Base-by-base conservation (phyloP, 1,284 basidiomycete species). In the Cronartium quercuum region DNA sequence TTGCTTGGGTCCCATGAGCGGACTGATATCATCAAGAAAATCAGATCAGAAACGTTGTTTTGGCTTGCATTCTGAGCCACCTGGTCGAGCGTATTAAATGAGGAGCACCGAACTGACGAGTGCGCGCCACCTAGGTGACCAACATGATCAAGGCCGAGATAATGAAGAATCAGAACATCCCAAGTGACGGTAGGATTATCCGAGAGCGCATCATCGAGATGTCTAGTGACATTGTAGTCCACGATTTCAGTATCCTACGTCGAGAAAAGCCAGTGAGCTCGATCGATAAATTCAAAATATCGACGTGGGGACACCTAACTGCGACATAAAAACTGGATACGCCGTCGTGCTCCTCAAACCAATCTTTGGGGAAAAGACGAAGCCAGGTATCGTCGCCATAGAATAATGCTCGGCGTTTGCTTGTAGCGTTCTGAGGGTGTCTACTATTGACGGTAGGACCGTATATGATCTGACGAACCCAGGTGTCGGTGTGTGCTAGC, bases 311-410 rank as follows among this genome's bases (percentile, higher is more conserved):
- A 42, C 18, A 35, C 60, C 76, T 68, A 38, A 78, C 78, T 10
- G 78, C 64, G 0, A 79, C 78, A 55, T 78, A 78, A 61, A 79
- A 79, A 73, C 78, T 78, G 24, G 71, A 76, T 0, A 78, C 78
- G 10, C 76, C 76, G 13, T 78, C 76, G 18, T 47, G 58, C 64
- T 76, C 76, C 6, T 15, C 42, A 66, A 78, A 78, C 78, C 78
- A 78, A 0, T 9, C 9, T 5, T 10, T 12, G 3, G 78, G 78
- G 40, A 78, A 79, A 15, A 79, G 47, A 40, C 78, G 60, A 13
- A 79, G 51, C 78, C 78, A 79, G 3, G 78, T 78, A 24, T 79
- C 78, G 62, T 79, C 78, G 6, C 78, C 78, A 9, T 71, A 76
- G 42, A 79, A 79, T 18, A 73, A 58, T 6, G 75, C 57, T 62